Percentiles rank a stretch among this genome's conserved stretches.
Evolutionary conservation across 306 rosid species (phyloP).

Genomic region (Hippophae tibetana): DNA sequence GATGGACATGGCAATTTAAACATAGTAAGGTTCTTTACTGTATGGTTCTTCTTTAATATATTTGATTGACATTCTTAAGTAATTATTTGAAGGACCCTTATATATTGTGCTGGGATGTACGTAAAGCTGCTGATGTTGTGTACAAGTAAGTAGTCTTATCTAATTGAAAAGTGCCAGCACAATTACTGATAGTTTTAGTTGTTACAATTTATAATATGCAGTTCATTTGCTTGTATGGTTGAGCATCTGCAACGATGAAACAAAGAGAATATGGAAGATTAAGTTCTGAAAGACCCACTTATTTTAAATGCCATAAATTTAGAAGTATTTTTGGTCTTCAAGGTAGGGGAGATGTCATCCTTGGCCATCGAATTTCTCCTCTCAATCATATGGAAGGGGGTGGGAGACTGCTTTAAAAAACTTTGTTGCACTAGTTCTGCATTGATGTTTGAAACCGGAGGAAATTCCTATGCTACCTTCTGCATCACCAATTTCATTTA

Average conservation of each 20-base stretch:
- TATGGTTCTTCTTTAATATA: constrained; percentile 8
- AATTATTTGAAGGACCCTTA: constrained; percentile 78
- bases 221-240: neutral
- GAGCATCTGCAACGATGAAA: no score
- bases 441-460: neutral
- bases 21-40: constrained; percentile 1
- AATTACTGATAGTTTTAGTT: constrained; percentile 9
- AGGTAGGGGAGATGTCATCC: neutral
- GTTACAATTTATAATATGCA: constrained; percentile 1
- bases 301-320: no score
- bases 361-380: neutral
- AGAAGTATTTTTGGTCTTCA: neutral
- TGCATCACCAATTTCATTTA: no score
- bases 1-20: neutral
- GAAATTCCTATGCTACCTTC: neutral
- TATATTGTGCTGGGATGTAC: constrained; percentile 92
- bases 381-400: neutral
- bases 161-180: constrained; percentile 3
- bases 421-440: neutral
- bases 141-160: constrained; percentile 56
- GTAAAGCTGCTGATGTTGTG: constrained; percentile 84
- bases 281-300: no score
- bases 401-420: neutral
- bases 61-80: constrained; percentile 13
- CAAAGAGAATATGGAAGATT: no score